A percentile compares a stretch with the other conserved stretches of the same genome.
Conservation (phyloP, 306 rosid genomes). For the Trifolium dubium region DNA sequence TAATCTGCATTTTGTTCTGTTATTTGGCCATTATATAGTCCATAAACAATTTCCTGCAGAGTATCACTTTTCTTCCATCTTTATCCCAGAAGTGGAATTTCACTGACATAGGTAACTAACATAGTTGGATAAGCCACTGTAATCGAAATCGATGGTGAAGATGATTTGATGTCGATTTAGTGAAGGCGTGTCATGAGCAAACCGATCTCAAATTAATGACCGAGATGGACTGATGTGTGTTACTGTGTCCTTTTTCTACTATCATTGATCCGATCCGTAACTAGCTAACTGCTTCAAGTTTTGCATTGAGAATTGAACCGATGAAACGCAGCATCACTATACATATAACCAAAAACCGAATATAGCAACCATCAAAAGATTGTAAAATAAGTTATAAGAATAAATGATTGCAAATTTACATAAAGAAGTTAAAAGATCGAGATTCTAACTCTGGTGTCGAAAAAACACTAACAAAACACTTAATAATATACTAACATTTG, state of each 20-base stretch:
- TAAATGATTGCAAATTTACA: neutral
- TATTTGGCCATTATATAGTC: neutral
- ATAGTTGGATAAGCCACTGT: neutral
- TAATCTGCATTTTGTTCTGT: neutral
- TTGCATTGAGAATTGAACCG: constrained; percentile 35
- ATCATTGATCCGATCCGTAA: no score
- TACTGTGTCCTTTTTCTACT: neutral
- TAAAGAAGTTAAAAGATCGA: neutral
- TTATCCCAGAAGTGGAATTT: neutral
- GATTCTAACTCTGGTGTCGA: neutral
- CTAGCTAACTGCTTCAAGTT: constrained; percentile 10
- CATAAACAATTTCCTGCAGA: neutral
- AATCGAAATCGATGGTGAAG: neutral
- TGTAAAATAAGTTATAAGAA: neutral
- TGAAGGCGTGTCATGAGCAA: neutral
- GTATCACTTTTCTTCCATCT: neutral
- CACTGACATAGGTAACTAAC: neutral
- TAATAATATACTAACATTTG: neutral
- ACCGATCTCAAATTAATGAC: neutral
- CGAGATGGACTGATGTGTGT: neutral
- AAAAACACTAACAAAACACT: neutral
- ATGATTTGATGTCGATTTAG: neutral
- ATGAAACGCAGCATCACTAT: constrained; percentile 28
- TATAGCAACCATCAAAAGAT: constrained; percentile 8
- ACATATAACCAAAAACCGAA: constrained; percentile 27